A percentile compares a stretch with the other conserved stretches of the same genome.
These are phyloP conservation scores for Fusarium musae DNA, from an alignment of 2,329 filamentous ascomycete species.

Conservation along the genomic window DNA sequence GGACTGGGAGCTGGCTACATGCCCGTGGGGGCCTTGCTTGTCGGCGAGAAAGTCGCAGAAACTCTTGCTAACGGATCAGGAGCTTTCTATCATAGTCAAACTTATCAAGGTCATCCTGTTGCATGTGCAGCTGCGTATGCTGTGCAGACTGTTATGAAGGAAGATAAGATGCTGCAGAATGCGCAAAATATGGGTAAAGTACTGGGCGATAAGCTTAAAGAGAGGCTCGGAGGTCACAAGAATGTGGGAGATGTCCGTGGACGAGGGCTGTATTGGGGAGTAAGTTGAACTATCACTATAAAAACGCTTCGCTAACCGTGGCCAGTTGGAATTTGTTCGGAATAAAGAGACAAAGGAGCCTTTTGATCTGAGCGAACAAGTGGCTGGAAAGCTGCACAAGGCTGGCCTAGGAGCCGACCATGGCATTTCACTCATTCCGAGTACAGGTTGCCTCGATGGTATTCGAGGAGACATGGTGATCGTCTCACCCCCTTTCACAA, in stretches of 20 bases:
- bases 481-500: slow-evolving; percentile 23
- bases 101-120: slow-evolving; percentile 58
- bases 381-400: slow-evolving; percentile 26
- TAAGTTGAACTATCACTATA: neutral
- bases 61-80: slow-evolving; percentile 22
- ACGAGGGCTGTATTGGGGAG: slow-evolving; percentile 35
- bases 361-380: neutral
- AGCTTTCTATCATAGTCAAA: slow-evolving; percentile 67
- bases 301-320: neutral
- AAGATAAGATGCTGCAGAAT: slow-evolving; percentile 31
- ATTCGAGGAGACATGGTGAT: slow-evolving; percentile 28
- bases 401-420: neutral
- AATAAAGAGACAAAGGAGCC: slow-evolving; percentile 15
- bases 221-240: slow-evolving; percentile 13
- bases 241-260: slow-evolving; percentile 38
- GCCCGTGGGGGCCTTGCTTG: slow-evolving; percentile 26
- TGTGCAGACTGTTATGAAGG: slow-evolving; percentile 46
- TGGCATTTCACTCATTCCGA: slow-evolving; percentile 18
- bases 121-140: slow-evolving; percentile 52
- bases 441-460: slow-evolving; percentile 15
- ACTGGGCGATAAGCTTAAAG: neutral
- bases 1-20: slow-evolving; percentile 59
- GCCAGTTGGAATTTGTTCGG: slow-evolving; percentile 26
- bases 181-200: slow-evolving; percentile 1
- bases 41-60: slow-evolving; percentile 17